Evolutionary conservation across 768 basidiomycete species (phyloP).

Genomic region (Heimioporus sp.): DNA sequence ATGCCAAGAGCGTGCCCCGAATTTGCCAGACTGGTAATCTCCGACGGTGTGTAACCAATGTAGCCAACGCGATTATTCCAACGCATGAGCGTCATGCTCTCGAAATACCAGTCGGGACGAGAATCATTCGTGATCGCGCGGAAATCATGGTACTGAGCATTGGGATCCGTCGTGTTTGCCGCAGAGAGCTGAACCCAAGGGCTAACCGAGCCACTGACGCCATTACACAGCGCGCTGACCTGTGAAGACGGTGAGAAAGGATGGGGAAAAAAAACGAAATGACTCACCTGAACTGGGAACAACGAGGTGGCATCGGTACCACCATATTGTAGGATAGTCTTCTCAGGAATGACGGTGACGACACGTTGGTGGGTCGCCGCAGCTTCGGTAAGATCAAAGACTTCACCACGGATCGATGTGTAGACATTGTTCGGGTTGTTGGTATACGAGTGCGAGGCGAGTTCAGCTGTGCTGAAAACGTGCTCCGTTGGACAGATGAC

Average conservation of each 20-base stretch:
- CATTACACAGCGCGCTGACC: constrained; percentile 94
- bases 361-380: constrained; percentile 64
- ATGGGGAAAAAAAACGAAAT: neutral
- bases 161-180: constrained; percentile 70
- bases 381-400: constrained; percentile 80
- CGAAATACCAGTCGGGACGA: constrained; percentile 97
- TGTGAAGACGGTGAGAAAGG: constrained; percentile 23
- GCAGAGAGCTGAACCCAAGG: constrained; percentile 80
- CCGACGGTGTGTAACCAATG: constrained; percentile 76
- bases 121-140: constrained; percentile 84
- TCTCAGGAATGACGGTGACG: constrained; percentile 71
- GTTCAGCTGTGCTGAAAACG: constrained; percentile 78
- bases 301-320: constrained; percentile 69
- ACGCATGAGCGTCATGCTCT: constrained; percentile 91
- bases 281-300: constrained; percentile 89
- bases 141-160: constrained; percentile 94
- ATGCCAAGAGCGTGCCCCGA: constrained; percentile 70
- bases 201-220: constrained; percentile 73
- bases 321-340: constrained; percentile 80
- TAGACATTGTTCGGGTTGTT: constrained; percentile 73
- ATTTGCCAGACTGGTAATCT: constrained; percentile 69
- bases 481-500: constrained; percentile 95
- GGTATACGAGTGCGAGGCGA: constrained; percentile 65
- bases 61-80: constrained; percentile 88
- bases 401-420: constrained; percentile 87